A percentile compares a stretch with the other conserved stretches of the same genome.
These are phyloP conservation scores for Pulveroboletus ravenelii DNA, from an alignment of 768 basidiomycete species.

Conservation along the genomic window DNA sequence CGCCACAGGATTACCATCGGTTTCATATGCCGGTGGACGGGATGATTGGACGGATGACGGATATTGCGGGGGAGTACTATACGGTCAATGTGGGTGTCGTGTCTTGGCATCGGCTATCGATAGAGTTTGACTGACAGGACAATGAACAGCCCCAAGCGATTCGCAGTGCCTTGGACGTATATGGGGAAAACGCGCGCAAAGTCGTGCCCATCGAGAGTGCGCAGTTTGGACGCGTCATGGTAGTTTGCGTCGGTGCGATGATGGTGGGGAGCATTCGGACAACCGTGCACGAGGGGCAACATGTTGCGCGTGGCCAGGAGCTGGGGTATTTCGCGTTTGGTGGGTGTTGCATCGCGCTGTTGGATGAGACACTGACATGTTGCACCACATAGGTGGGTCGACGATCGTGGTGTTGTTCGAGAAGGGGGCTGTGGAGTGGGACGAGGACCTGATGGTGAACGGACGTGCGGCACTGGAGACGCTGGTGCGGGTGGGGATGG, in stretches of 20 bases:
- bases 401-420: slow-evolving; percentile 91
- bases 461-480: slow-evolving; percentile 86
- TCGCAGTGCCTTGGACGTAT: slow-evolving; percentile 84
- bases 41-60: slow-evolving; percentile 72
- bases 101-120: neutral
- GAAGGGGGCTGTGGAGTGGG: slow-evolving; percentile 81
- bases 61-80: slow-evolving; percentile 90
- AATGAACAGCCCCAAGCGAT: slow-evolving; percentile 80
- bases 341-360: slow-evolving; percentile 30
- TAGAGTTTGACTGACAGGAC: neutral
- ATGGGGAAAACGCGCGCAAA: slow-evolving; percentile 91
- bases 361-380: neutral
- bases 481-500: slow-evolving; percentile 83
- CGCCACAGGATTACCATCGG: slow-evolving; percentile 94
- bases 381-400: slow-evolving; percentile 60
- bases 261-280: slow-evolving; percentile 90
- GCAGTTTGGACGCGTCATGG: slow-evolving; percentile 88
- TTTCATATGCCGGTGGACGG: slow-evolving; percentile 90
- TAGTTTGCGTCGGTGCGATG: slow-evolving; percentile 90
- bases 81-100: slow-evolving; percentile 78
- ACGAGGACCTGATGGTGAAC: slow-evolving; percentile 84
- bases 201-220: slow-evolving; percentile 89
- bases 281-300: slow-evolving; percentile 80
- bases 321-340: slow-evolving; percentile 96
- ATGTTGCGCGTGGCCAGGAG: slow-evolving; percentile 80